Percentiles rank a stretch among this genome's conserved stretches.
Conservation (phyloP, 495 filamentous ascomycete genomes). For the Xylaria intraflava region DNA sequence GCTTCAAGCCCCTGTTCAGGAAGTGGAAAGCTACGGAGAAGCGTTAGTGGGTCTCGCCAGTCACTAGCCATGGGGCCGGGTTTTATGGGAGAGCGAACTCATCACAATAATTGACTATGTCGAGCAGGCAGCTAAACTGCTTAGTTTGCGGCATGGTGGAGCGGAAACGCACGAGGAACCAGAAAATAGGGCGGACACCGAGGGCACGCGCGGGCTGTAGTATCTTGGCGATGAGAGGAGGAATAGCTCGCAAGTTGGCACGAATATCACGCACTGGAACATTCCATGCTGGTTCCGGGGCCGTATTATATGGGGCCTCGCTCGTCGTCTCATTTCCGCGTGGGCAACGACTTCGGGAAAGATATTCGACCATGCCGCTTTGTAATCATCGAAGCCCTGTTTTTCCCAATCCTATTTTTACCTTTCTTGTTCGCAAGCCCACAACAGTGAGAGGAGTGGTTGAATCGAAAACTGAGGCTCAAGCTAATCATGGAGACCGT, state of each 20-base stretch:
- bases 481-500: too few species aligned
- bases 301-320: not conserved
- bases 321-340: not conserved
- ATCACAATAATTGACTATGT: constrained; percentile 8
- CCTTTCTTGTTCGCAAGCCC: not conserved
- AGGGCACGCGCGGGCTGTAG: not conserved
- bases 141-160: not conserved
- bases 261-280: not conserved
- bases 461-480: too few species aligned
- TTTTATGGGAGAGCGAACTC: not conserved
- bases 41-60: not conserved
- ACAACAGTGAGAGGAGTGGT: not conserved
- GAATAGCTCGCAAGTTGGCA: not conserved
- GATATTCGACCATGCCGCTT: not conserved
- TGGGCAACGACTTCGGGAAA: not conserved
- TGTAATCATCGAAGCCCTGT: not conserved
- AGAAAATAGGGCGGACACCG: not conserved
- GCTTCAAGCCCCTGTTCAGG: not conserved
- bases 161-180: not conserved
- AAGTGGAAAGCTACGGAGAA: not conserved
- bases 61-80: too few species aligned
- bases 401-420: not conserved
- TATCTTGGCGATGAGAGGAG: not conserved
- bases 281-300: not conserved
- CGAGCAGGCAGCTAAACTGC: constrained; percentile 1